Evolutionary conservation across 2,329 filamentous ascomycete genomes (phyloP).

Genomic region (Phoma sp.): DNA sequence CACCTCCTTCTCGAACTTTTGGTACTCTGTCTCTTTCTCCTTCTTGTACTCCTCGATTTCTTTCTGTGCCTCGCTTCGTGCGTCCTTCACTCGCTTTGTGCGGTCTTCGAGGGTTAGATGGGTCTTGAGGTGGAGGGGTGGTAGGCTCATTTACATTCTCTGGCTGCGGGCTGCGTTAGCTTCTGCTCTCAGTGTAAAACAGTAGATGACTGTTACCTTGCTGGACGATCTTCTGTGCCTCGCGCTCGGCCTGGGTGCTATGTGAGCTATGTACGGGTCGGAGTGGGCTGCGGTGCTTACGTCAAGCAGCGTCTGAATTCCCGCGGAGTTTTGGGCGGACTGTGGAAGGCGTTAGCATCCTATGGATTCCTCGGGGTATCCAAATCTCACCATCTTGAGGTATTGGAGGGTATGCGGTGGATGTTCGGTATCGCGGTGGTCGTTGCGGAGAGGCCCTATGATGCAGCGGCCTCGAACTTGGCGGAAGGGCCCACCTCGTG

Average conservation of each 20-base stretch:
- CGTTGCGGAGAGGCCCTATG: slow-evolving; percentile 32
- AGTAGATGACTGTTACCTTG: slow-evolving; percentile 69
- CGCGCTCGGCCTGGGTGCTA: slow-evolving; percentile 81
- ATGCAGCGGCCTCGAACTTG: slow-evolving; percentile 34
- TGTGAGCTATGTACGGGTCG: slow-evolving; percentile 47
- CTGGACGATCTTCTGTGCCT: slow-evolving; percentile 98
- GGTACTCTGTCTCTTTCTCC: slow-evolving; percentile 92
- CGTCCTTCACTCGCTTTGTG: slow-evolving; percentile 96
- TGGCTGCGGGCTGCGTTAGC: slow-evolving; percentile 61
- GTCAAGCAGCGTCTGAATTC: slow-evolving; percentile 98
- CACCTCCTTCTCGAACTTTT: slow-evolving; percentile 87
- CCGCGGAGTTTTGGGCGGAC: slow-evolving; percentile 98
- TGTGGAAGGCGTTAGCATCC: slow-evolving; percentile 53
- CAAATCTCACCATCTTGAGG: slow-evolving; percentile 36
- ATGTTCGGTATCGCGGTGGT: slow-evolving; percentile 27
- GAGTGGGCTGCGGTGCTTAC: slow-evolving; percentile 64
- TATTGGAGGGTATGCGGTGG: slow-evolving; percentile 15
- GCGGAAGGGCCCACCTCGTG: slow-evolving; percentile 22
- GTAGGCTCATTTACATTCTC: slow-evolving; percentile 74
- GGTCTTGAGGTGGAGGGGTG: slow-evolving; percentile 14
- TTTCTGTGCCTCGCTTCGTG: slow-evolving; percentile 94
- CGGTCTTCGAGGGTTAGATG: slow-evolving; percentile 67
- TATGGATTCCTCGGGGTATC: too few relatives aligned
- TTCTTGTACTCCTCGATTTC: slow-evolving; percentile 93
- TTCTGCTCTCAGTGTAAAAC: background rate